Evolutionary conservation across 1,284 basidiomycete genomes (phyloP), one percentile per base, ranked within the genome.

Genomic region (Irpex rosettiformis): DNA sequence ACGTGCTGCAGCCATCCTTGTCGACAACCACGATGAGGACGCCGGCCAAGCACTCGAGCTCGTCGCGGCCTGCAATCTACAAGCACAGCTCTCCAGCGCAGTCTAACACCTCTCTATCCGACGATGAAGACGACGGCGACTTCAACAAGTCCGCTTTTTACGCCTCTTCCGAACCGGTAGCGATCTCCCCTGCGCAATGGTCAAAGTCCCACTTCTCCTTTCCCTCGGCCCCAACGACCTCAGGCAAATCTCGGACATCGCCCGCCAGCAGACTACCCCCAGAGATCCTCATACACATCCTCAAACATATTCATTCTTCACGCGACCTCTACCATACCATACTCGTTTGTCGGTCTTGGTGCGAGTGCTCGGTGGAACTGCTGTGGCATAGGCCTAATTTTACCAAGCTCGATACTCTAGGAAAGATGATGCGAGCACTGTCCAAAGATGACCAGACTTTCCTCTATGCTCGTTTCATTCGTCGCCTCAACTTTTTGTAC

Each of bases 321-420:
- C 79, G 81, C 57, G 92, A 96, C 74, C 80, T 97, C 43, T 85
- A 90, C 64, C 79, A 81, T 61, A 82, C 86, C 52, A 80, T 97
- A 59, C 84, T 91, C 57, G 96, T 98, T 30, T 95, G 89, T 37
- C 88, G 93, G 58, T 81, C 88, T 11, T 99, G 97, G 96, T 98
- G 95, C 77, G 88, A 96, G 68, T 96, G 94, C 72, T 89, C 94
- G 6, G 94, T 96, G 56, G 94, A 98, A 72, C 81, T 98, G 18
- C 81, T 99, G 21, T 99, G 96, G 96, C 91, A 96, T 73, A 91
- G 93, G 66, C 96, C 96, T 16, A 79, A 81, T 57, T 88, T 96
- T 69, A 79, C 84, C 57, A 84, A 84, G 61, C 80, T 87, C 59
- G 78, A 82, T 54, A 88, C 88, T 47, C 82, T 96, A 54, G 81